Conservation (phyloP, 1,139 yeast species). For the Geotrichum cucujoidarum region DNA sequence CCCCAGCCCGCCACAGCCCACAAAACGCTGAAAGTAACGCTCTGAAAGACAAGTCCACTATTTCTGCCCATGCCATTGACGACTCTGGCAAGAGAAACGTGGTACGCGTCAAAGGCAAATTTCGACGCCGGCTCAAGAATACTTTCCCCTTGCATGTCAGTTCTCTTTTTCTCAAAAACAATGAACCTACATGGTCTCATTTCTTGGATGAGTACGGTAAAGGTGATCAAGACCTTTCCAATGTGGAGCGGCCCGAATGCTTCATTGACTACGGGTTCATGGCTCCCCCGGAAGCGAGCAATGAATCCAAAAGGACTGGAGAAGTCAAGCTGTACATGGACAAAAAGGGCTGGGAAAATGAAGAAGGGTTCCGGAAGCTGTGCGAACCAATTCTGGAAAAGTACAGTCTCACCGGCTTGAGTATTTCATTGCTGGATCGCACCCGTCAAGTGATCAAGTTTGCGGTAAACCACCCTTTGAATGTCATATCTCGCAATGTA, state of each 20-base stretch:
- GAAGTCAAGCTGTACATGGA: slow-evolving; percentile 42
- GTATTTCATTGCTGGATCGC: slow-evolving; percentile 54
- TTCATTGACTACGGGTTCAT: slow-evolving; percentile 46
- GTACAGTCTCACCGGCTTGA: slow-evolving; percentile 47
- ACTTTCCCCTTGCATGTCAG: slow-evolving; percentile 24
- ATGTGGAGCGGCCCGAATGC: slow-evolving; percentile 53
- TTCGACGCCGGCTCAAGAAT: slow-evolving; percentile 12
- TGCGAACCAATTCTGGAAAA: slow-evolving; percentile 37
- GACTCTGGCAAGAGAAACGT: too few species aligned
- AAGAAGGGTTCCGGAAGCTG: slow-evolving; percentile 38
- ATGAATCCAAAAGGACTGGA: slow-evolving; percentile 27
- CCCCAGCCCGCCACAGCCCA: too few species aligned
- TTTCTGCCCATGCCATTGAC: too few species aligned
- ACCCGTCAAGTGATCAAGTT: slow-evolving; percentile 47
- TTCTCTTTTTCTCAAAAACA: slow-evolving; percentile 22
- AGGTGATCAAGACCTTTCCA: slow-evolving; percentile 56
- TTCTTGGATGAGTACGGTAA: slow-evolving; percentile 58
- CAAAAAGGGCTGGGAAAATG: slow-evolving; percentile 50
- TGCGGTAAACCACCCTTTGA: slow-evolving; percentile 43
- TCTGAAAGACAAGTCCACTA: too few species aligned
- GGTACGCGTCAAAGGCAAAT: slow-evolving; percentile 9
- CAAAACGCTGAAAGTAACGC: too few species aligned
- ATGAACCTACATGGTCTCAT: slow-evolving; percentile 50
- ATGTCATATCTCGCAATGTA: slow-evolving; percentile 42
- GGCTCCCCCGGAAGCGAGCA: slow-evolving; percentile 47